Evolutionary conservation across 75 land plant species (phyloP), one percentile per base, ranked within the genome.

Genomic region (Selaginella tamariscina): DNA sequence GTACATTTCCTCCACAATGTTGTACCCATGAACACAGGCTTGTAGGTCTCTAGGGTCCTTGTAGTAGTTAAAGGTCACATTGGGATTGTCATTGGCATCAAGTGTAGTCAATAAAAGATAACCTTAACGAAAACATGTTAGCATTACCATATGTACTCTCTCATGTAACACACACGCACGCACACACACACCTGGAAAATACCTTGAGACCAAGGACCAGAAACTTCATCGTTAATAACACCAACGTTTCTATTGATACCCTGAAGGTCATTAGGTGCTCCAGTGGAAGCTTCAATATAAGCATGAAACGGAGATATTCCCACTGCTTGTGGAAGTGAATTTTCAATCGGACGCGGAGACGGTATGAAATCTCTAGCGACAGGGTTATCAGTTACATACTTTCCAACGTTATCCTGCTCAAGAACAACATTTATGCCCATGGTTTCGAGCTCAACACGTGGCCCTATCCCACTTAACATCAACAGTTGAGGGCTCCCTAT

Each of bases 21-120:
- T 56, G 8, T 56, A 30, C 0, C 27, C 71, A n/a, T 56, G 18
- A 23, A 69, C 71, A 15, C 71, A 69, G 28, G 1, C 64, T 1
- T 69, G 1, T 13, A 69, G n/a, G 20, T 69, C 71, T 15, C 63
- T 56, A 29, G 71, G 71, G 31, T 69, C 65, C 20, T 39, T 29
- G 9, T 57, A 69, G 31, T 69, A 69, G 71, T 69, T 69, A 30
- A 56, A 69, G 20, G 1, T 28, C 27, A 57, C 31, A 23, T 20
- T 18, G 2, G 71, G 69, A 29, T 69, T 69, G 28, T 69, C 71
- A 39, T 39, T 15, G 11, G 15, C 49, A 39, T 39, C 15, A 5
- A 39, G 5, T 5, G 49, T 39, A 15, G 49, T 15, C 49, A 39
- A 15, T 5, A 5, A 39, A 15, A 39, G 49, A 15, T 39, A 5